Base-by-base conservation (phyloP, 306 rosid species). In the Echinosophora koreensis region DNA sequence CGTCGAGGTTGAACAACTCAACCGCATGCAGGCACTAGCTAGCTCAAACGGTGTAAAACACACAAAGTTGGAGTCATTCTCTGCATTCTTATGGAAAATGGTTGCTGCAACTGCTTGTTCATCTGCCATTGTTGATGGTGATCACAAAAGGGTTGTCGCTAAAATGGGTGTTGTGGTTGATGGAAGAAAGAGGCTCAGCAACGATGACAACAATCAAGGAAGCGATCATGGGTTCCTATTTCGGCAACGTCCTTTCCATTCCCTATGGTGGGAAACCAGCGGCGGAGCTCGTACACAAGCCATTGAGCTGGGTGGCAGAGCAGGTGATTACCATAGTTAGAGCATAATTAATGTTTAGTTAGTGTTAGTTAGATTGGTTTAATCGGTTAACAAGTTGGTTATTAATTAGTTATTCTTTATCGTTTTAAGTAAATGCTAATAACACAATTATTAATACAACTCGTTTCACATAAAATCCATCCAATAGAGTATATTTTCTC, bases 111-210 rank as follows among this genome's bases (percentile, higher is more conserved):
- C 80, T 0, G 0, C 30, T 14, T 6, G 57, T 10, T 27, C 49
- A 2, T 35, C 81, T 0, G 27, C 54, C 13, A 11, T 4, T 44
- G 12, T 39, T 54, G 30, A 71, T 3, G 62, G 49, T 6, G 64
- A 44, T 3, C 42, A 16, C 37, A 79, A 46, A 39, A 47, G 14
- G 5, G 77, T 76, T 27, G 10, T 66, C 10, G 85, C 86, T 1
- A 90, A 80, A 52, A 89, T 93, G 91, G 97, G 94, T 0, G 30
- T 90, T 1, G 97, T 89, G 39, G 96, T 90, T 5, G 94, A 93
- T 4, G 92, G 97, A 38, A 86, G 94, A 42, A 69, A 69, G 4
- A 85, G 91, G 6, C 46, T 92, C 0, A 16, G 60, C 27, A 80
- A 84, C 0, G 83, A 62, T 4, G 69, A 37, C 5, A 42, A 58